These are phyloP conservation scores for Esteya vermicola DNA, from an alignment of 2,329 filamentous ascomycete species.

Conservation along the genomic window DNA sequence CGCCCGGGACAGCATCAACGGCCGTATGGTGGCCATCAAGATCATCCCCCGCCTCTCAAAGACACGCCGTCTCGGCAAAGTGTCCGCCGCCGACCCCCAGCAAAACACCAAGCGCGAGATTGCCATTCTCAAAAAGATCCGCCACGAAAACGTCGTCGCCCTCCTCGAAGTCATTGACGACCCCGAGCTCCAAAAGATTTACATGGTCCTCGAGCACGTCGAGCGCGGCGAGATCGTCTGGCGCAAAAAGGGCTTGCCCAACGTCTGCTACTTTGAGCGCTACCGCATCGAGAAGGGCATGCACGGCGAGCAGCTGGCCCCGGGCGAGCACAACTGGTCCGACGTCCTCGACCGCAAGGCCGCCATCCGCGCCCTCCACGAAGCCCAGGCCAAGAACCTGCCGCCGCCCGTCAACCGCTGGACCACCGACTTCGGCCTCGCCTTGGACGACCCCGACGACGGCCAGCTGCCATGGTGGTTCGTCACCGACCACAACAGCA, in stretches of 20 bases:
- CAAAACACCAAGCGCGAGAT: constrained; percentile 92
- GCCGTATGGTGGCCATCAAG: constrained; percentile 86
- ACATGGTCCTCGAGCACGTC: constrained; percentile 92
- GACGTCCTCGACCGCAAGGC: constrained; percentile 45
- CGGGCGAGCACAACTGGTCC: constrained; percentile 46
- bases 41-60: constrained; percentile 95
- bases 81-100: constrained; percentile 48
- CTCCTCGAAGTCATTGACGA: constrained; percentile 96
- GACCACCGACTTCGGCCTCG: constrained; percentile 69
- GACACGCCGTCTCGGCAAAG: constrained; percentile 77
- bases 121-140: constrained; percentile 94
- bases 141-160: constrained; percentile 92
- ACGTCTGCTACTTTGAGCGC: constrained; percentile 73
- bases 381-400: constrained; percentile 30
- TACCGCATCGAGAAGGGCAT: constrained; percentile 63
- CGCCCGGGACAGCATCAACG: constrained; percentile 63
- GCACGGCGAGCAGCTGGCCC: constrained; percentile 40
- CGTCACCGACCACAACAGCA: constrained; percentile 5
- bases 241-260: constrained; percentile 75
- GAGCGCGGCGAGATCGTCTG: constrained; percentile 89
- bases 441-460: constrained; percentile 34
- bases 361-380: constrained; percentile 41
- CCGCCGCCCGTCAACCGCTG: constrained; percentile 51
- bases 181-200: constrained; percentile 91
- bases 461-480: constrained; percentile 23